A percentile compares a stretch with the other conserved stretches of the same genome.
phyloP scores from a whole-genome alignment of 2,329 filamentous ascomycete species.

The Lecanosticta acicola region DNA sequence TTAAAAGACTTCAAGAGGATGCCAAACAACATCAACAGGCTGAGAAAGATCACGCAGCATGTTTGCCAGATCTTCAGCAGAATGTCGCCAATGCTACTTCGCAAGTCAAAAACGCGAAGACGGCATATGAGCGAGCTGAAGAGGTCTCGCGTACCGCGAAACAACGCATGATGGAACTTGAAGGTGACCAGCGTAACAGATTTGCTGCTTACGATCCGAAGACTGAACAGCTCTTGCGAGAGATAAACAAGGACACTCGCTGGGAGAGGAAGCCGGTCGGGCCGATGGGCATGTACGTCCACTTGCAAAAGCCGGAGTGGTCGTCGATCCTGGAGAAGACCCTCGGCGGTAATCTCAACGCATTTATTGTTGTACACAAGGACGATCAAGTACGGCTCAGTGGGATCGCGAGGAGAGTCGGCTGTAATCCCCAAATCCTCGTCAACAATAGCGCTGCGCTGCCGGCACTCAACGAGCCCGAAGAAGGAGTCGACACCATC shows the following conservation, averaged over 20 bases:
- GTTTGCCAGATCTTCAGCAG: constrained; percentile 33
- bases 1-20: constrained; percentile 29
- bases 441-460: constrained; percentile 56
- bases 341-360: constrained; percentile 63
- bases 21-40: constrained; percentile 13
- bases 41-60: constrained; percentile 39
- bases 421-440: constrained; percentile 51
- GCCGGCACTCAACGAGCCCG: constrained; percentile 67
- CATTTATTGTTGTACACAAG: constrained; percentile 76
- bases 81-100: constrained; percentile 28
- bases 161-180: constrained; percentile 47
- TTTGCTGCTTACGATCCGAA: constrained; percentile 60
- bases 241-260: constrained; percentile 62
- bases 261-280: constrained; percentile 73
- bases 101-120: constrained; percentile 32
- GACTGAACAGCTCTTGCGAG: constrained; percentile 58
- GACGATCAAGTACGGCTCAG: constrained; percentile 66
- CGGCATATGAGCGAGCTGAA: constrained; percentile 27
- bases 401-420: constrained; percentile 56
- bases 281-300: constrained; percentile 73
- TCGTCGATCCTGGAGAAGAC: constrained; percentile 71
- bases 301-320: constrained; percentile 75
- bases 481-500: constrained; percentile 66
- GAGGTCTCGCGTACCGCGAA: constrained; percentile 41
- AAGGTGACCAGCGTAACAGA: constrained; percentile 53